Evolutionary conservation across 2,329 filamentous ascomycete species (phyloP).

Genomic region (Talaromyces sp.): DNA sequence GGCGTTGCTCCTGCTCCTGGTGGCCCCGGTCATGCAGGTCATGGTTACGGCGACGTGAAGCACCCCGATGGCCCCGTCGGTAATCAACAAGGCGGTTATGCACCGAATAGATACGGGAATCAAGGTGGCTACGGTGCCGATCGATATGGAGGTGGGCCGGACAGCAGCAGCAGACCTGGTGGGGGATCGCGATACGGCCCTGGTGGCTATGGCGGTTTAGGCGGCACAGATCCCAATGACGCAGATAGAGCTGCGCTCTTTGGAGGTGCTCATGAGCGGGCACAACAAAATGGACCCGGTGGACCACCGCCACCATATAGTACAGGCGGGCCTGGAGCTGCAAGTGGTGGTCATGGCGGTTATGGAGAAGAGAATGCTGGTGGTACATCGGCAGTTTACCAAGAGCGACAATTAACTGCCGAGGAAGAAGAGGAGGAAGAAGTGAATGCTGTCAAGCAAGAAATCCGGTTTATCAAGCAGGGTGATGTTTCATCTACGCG

Average conservation of each 20-base stretch:
- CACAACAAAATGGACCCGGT: slow-evolving; percentile 41
- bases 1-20: slow-evolving; percentile 37
- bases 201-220: slow-evolving; percentile 54
- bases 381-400: slow-evolving; percentile 44
- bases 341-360: slow-evolving; percentile 4
- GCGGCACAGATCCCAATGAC: slow-evolving; percentile 47
- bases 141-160: slow-evolving; percentile 43
- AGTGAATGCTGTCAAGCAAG: slow-evolving; percentile 64
- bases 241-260: slow-evolving; percentile 55
- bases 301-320: slow-evolving; percentile 34
- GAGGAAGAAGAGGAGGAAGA: slow-evolving; percentile 74
- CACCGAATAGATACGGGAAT: slow-evolving; percentile 27
- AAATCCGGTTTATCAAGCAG: slow-evolving; percentile 71
- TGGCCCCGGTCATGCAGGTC: slow-evolving; percentile 21
- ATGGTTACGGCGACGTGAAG: slow-evolving; percentile 12
- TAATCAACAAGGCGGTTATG: slow-evolving; percentile 27
- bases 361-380: slow-evolving; percentile 24
- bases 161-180: slow-evolving; percentile 47
- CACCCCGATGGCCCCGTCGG: slow-evolving; percentile 20
- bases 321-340: slow-evolving; percentile 28
- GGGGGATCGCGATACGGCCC: slow-evolving; percentile 43
- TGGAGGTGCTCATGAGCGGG: slow-evolving; percentile 50
- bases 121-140: slow-evolving; percentile 38
- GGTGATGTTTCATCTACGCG: slow-evolving; percentile 68
- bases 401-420: slow-evolving; percentile 71